These are phyloP conservation scores for Calendula officinalis DNA, from an alignment of 129 eudicot species.

Conservation along the genomic window DNA sequence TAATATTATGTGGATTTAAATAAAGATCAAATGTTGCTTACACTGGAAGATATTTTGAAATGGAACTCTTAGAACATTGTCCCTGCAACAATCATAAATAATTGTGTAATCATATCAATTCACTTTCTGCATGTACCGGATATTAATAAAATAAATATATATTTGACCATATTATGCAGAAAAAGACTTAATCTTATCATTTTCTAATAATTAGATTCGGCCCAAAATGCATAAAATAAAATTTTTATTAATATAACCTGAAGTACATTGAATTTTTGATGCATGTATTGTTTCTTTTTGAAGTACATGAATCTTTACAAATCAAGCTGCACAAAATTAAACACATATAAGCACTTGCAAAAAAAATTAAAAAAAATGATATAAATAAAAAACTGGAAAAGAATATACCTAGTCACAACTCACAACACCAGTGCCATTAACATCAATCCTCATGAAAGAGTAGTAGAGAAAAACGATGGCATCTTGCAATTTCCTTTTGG, in stretches of 20 bases:
- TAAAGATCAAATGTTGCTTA: slow-evolving; percentile 36
- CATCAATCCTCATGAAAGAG: too few species aligned
- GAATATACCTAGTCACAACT: too few species aligned
- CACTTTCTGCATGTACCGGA: slow-evolving; percentile 37
- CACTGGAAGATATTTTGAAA: slow-evolving; percentile 54
- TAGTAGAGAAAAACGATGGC: too few species aligned
- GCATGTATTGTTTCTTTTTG: slow-evolving; percentile 31
- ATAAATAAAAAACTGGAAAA: not conserved
- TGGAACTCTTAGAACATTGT: slow-evolving; percentile 14
- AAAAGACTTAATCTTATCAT: not conserved
- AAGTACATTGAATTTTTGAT: slow-evolving; percentile 28
- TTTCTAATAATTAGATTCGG: not conserved
- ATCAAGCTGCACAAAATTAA: slow-evolving; percentile 42
- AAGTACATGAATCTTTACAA: slow-evolving; percentile 38
- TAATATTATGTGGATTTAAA: too few species aligned
- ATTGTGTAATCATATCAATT: slow-evolving; percentile 42
- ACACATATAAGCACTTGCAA: slow-evolving; percentile 1
- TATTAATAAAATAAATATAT: slow-evolving; percentile 3
- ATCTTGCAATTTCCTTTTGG: too few species aligned
- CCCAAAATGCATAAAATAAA: not conserved
- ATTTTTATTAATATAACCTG: slow-evolving; percentile 44
- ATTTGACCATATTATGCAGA: slow-evolving; percentile 8
- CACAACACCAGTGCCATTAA: too few species aligned
- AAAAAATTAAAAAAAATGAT: not conserved
- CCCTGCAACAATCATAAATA: slow-evolving; percentile 34